Evolutionary conservation across 495 filamentous ascomycete species (phyloP), one percentile per base, ranked within the genome.

Genomic region (Massariosphaeria phaeospora): DNA sequence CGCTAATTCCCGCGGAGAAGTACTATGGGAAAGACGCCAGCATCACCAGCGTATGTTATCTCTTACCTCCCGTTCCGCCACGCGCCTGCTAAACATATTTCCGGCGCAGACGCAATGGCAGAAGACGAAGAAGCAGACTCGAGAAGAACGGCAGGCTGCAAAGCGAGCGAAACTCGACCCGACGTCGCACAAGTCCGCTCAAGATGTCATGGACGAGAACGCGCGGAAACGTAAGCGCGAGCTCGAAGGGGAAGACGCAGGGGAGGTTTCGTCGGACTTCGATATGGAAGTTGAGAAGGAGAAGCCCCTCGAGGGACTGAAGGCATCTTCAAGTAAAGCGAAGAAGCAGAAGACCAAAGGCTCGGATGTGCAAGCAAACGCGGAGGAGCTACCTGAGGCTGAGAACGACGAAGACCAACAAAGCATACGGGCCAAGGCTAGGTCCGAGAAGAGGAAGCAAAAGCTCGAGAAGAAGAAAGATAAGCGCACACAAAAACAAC

Each of bases 1-100:
- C 90, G 23, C 75, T 98, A 41, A 96, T 95, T 64, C 93, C 93
- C 24, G 91, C 89, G 18, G 91, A 91, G 69, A 82, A 86, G 62
- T 96, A 96, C 71, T 95, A 93, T 66, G 88, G 84, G 33, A 84
- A 90, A 63, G 89, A 94, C 62, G 82, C 73, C 39, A 90, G 74
- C 72, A 90, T 96, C 61, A 83, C 74, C 34, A 90, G 74, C 72
- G 90, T 96, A 84, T 61, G 88, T 84, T 46, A 46, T 47, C 8
- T 15, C 10, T 33, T 11, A n/a, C 49, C 26, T 31, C 31, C n/a
- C 9, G 8, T 15, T 17, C 20, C 57, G 29, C 57, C 36, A 31
- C 18, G n/a, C 25, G 45, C 20, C 9, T 21, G 38, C 49, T 54
- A 45, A 61, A 59, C 49, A 26, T 29, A 25, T 23, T 15, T 39